Percentiles rank a stretch among this genome's conserved stretches.
phyloP scores from a whole-genome alignment of 2,329 filamentous ascomycete genomes.

The Verticillium zaregamsianum region DNA sequence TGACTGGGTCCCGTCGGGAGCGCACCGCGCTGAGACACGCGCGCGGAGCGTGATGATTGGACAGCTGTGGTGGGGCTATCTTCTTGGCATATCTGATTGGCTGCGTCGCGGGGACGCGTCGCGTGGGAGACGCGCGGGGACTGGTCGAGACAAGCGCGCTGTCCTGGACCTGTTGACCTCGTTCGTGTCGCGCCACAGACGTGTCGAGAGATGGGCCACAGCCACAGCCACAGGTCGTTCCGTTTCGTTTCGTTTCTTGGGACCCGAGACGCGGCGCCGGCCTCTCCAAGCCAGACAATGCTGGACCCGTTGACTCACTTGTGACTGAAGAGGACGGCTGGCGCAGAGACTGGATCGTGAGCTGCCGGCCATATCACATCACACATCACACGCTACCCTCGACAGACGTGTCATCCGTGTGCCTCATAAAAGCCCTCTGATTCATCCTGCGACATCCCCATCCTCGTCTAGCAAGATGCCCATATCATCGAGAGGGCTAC shows the following conservation, averaged over 20 bases:
- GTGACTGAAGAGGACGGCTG: background rate
- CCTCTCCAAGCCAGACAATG: background rate
- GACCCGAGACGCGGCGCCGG: background rate
- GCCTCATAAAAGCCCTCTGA: background rate
- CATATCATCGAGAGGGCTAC: background rate
- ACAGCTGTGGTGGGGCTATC: background rate
- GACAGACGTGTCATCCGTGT: background rate
- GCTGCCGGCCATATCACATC: background rate
- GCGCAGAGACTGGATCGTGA: background rate
- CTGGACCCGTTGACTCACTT: background rate
- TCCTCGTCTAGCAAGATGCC: background rate
- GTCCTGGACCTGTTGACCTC: background rate
- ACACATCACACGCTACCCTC: background rate
- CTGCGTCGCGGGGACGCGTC: background rate
- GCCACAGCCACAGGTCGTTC: background rate
- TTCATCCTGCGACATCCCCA: background rate
- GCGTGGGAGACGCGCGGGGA: background rate
- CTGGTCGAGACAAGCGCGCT: background rate
- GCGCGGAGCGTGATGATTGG: background rate
- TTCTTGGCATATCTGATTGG: background rate
- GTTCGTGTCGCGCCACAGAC: background rate
- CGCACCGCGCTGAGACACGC: background rate
- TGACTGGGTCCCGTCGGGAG: background rate
- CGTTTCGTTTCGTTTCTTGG: background rate
- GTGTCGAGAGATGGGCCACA: background rate